phyloP scores from a whole-genome alignment of 805 yeast genomes.

The Spencermartinsiella europaea region DNA sequence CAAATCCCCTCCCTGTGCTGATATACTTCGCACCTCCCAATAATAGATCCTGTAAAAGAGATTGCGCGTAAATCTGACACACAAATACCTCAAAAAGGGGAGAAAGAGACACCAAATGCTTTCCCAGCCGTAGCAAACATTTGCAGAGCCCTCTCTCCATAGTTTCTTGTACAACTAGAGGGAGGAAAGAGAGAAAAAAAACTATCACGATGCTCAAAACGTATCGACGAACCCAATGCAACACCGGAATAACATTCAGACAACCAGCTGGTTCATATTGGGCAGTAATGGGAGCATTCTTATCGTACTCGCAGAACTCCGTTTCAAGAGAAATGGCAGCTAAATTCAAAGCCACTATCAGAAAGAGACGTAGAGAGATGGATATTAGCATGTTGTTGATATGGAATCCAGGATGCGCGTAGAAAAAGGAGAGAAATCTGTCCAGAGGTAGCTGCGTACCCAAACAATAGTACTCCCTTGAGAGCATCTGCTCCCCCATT shows the following conservation, averaged over 20 bases:
- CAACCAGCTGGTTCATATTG: slow-evolving; percentile 76
- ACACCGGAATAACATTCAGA: slow-evolving; percentile 76
- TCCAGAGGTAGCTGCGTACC: slow-evolving; percentile 89
- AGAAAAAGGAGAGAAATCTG: slow-evolving; percentile 84
- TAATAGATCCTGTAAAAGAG: slow-evolving; percentile 68
- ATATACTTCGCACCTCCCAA: slow-evolving; percentile 92
- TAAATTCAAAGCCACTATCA: slow-evolving; percentile 70
- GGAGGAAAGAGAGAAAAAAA: slow-evolving; percentile 86
- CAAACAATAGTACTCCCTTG: slow-evolving; percentile 85
- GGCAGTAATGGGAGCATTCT: slow-evolving; percentile 66
- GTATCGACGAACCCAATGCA: slow-evolving; percentile 85
- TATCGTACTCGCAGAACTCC: slow-evolving; percentile 60
- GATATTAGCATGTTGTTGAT: slow-evolving; percentile 84
- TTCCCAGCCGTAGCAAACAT: slow-evolving; percentile 62
- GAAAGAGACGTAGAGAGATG: slow-evolving; percentile 79
- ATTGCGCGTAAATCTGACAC: slow-evolving; percentile 83
- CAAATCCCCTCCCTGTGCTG: slow-evolving; percentile 92
- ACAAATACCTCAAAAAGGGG: slow-evolving; percentile 94
- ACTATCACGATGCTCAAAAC: slow-evolving; percentile 88
- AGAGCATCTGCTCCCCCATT: slow-evolving; percentile 94
- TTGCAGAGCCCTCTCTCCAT: slow-evolving; percentile 80
- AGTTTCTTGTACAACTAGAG: slow-evolving; percentile 79
- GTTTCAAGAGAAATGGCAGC: slow-evolving; percentile 76
- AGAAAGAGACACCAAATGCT: slow-evolving; percentile 75
- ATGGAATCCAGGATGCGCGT: slow-evolving; percentile 97